Base-by-base conservation (phyloP, 371 early-diverging fungal genomes). In the Blakeslea trispora region DNA sequence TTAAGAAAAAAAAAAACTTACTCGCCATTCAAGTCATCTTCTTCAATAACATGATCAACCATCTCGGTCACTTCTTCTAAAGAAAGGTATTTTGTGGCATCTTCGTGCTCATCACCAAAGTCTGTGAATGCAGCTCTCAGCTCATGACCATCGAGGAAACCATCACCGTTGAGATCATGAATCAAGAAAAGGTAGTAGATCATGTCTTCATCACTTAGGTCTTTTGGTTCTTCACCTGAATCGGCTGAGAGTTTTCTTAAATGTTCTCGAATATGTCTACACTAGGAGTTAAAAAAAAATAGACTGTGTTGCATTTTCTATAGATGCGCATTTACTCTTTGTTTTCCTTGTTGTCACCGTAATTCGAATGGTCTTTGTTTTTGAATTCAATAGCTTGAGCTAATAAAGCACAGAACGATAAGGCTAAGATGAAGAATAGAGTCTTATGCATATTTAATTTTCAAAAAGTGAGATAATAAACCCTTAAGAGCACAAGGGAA, bases 1-100 rank as follows among this genome's bases (percentile, higher is more conserved):
- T 55, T 45, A 35, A 14, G 45, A 39, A 24, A 34, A 9, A 13
- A 45, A 50, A 44, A 40, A 45, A 68, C 82, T 61, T 77, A 81
- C 82, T 83, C 81, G 50, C 78, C 78, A 60, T 87, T 72, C 22
- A 65, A 57, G 66, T 87, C 90, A 56, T 87, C 88, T 57, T 87
- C 86, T 22, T 58, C 74, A 56, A 89, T 64, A 39, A 81, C 84
- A 59, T 83, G 83, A 60, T 87, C 88, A 28, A 89, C 80, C 82
- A 83, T 80, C 14, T 65, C 72, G 15, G 64, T 66, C 52, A 80
- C 66, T 44, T 73, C 73, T n/a, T 72, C 64, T 41, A 79, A 63
- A 19, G 69, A 50, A 2, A 72, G 44, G 14, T 54, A 53, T 10
- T 59, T 37, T 14, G 63, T 59, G 5, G 41, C 5, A 69, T 58